Percentiles rank a stretch among this genome's conserved stretches.
These are phyloP conservation scores for Porphyrellus cyaneotinctus DNA, from an alignment of 768 basidiomycete genomes.

Conservation along the genomic window DNA sequence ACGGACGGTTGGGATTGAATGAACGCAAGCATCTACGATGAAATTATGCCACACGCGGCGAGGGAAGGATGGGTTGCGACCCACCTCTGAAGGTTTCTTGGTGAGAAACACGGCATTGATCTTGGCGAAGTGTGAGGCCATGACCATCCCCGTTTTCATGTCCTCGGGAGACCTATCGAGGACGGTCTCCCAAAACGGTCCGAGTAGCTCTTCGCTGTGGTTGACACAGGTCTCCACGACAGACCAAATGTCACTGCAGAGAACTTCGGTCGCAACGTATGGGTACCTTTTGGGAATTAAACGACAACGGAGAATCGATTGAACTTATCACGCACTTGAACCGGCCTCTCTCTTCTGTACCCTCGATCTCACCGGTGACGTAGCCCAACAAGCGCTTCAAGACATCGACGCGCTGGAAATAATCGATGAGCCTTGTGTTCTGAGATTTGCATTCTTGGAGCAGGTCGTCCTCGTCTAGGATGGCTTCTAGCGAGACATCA, in stretches of 20 bases:
- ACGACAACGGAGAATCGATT: neutral
- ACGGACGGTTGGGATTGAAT: constrained; percentile 80
- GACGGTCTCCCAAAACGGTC: constrained; percentile 90
- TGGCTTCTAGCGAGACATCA: constrained; percentile 82
- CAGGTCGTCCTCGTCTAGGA: constrained; percentile 91
- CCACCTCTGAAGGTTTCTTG: constrained; percentile 87
- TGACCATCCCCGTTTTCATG: constrained; percentile 80
- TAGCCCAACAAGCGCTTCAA: constrained; percentile 77
- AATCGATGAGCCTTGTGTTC: constrained; percentile 85
- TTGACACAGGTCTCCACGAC: constrained; percentile 86
- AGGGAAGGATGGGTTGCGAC: constrained; percentile 25
- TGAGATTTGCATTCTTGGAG: constrained; percentile 94
- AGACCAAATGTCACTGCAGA: constrained; percentile 94
- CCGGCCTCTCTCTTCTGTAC: constrained; percentile 69
- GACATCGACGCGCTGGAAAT: constrained; percentile 79
- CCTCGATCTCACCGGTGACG: constrained; percentile 83
- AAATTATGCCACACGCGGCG: constrained; percentile 14
- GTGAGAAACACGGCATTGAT: constrained; percentile 85
- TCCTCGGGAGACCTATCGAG: constrained; percentile 77
- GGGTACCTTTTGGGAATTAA: constrained; percentile 62
- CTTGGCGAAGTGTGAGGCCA: constrained; percentile 92
- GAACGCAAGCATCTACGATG: constrained; percentile 82
- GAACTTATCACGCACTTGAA: constrained; percentile 64
- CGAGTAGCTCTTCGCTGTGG: constrained; percentile 64
- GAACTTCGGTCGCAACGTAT: constrained; percentile 88